These are phyloP conservation scores for Fusarium cyanostomum DNA, from an alignment of 2,329 filamentous ascomycete genomes.

Conservation along the genomic window DNA sequence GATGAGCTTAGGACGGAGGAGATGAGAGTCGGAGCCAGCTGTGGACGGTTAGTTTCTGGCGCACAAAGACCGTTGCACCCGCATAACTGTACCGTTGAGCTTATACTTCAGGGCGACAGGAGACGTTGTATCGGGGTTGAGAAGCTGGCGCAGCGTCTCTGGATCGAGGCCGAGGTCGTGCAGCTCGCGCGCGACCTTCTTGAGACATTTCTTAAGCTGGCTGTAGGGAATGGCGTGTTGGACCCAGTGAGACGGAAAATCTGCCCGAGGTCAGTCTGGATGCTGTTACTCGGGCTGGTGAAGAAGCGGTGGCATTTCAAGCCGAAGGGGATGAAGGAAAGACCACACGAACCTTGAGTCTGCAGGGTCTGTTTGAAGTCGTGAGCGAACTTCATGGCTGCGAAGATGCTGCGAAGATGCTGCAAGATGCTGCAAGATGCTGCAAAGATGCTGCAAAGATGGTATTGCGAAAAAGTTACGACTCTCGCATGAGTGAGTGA, in stretches of 20 bases:
- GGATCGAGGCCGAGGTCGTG: conserved; percentile 75
- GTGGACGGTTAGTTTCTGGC: conserved; percentile 13
- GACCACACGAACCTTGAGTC: conserved; percentile 59
- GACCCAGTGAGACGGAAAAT: conserved; percentile 77
- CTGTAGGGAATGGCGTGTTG: conserved; percentile 83
- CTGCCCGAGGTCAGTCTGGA: conserved; percentile 45
- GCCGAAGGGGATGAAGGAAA: background rate
- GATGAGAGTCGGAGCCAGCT: conserved; percentile 54
- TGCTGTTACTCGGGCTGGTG: background rate
- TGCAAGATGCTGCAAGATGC: too few relatives aligned
- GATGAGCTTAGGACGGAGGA: conserved; percentile 74
- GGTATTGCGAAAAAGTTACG: conserved; percentile 13
- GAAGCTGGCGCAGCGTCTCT: conserved; percentile 72
- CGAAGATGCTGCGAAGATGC: too few relatives aligned
- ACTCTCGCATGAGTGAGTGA: conserved; percentile 21
- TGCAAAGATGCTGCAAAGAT: too few relatives aligned
- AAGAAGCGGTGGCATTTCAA: background rate
- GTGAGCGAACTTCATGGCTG: conserved; percentile 84
- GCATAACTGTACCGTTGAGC: conserved; percentile 56
- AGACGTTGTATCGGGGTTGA: conserved; percentile 60
- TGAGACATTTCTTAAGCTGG: conserved; percentile 89
- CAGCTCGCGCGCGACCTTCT: conserved; percentile 79
- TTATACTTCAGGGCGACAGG: conserved; percentile 63
- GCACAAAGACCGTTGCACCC: conserved; percentile 16
- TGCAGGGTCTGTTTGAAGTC: conserved; percentile 76